Evolutionary conservation across 352 stramenopile species (phyloP).

Genomic region (Phytophthora crassamura): DNA sequence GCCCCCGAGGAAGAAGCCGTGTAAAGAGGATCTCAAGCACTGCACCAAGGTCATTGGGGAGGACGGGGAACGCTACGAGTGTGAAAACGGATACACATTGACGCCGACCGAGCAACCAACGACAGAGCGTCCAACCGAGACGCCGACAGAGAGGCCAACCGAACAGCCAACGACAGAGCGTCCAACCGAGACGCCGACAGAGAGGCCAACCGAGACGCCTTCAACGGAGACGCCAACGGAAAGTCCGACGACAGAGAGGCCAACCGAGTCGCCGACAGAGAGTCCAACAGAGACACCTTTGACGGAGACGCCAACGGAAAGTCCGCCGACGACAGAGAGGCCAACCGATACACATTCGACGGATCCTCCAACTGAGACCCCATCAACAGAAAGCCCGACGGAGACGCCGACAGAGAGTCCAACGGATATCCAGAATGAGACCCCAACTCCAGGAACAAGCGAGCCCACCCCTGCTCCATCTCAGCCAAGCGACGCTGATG

Average conservation of each 20-base stretch:
- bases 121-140: neutral
- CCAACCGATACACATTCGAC: too few species aligned
- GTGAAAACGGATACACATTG: neutral
- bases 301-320: too few species aligned
- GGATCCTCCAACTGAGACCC: neutral
- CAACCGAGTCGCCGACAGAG: neutral
- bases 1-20: neutral
- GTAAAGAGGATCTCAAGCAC: neutral
- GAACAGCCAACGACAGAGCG: too few species aligned
- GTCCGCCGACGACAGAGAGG: too few species aligned
- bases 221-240: too few species aligned
- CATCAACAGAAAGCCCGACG: too few species aligned
- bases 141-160: neutral
- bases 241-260: neutral
- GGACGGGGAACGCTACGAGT: slow-evolving; percentile 18
- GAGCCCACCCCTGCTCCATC: neutral
- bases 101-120: neutral
- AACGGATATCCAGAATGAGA: slow-evolving; percentile 1
- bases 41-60: slow-evolving; percentile 14
- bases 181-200: too few species aligned
- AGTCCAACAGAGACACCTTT: too few species aligned
- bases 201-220: neutral
- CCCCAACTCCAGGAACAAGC: neutral
- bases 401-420: too few species aligned
- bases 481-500: neutral